Evolutionary conservation across 768 basidiomycete species (phyloP), one percentile per base, ranked within the genome.

Genomic region (Lactarius psammicola): DNA sequence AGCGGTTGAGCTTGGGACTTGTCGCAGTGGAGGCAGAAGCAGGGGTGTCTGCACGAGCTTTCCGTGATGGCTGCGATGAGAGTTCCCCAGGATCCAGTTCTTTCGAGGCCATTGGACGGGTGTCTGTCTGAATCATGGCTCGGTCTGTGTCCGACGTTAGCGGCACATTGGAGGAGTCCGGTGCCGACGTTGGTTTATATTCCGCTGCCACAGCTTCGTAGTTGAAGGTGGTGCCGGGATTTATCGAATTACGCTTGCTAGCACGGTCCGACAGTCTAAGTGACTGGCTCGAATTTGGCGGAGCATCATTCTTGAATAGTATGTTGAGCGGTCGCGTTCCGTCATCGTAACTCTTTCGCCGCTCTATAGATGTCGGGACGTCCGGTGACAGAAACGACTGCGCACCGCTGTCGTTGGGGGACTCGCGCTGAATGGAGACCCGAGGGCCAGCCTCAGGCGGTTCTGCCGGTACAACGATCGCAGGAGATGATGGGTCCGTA

Each of bases 221-320:
- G 26, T 74, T 78, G 66, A 84, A 75, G 8, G 78, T 72, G 53
- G 81, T 72, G 4, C 73, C 79, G 1, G 86, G 86, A 63, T 84
- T 86, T 66, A 86, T 85, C 4, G 85, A 86, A 26, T 81, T 76
- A 15, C 85, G 76, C 54, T 79, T 81, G 30, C 81, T 82, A 0
- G 78, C 75, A 40, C 81, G 78, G 6, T 75, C 74, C 0, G 76
- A 76, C 8, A 67, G 66, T 20, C 67, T 62, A 66, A 74, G 56
- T 51, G 80, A 69, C 58, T 78, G 71, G 58, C 70, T 65, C 55
- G 77, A 71, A 26, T 68, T 71, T 44, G 40, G 23, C 10, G 66
- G 63, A 11, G 72, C 51, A 54, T 61, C 71, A 31, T 71, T 71
- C 13, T 73, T 72, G 17, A 76, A 71, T 28, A 78, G 73, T 36